These are phyloP conservation scores for Pharus latifolius DNA, from an alignment of 176 grass and related monocot species.

Conservation along the genomic window DNA sequence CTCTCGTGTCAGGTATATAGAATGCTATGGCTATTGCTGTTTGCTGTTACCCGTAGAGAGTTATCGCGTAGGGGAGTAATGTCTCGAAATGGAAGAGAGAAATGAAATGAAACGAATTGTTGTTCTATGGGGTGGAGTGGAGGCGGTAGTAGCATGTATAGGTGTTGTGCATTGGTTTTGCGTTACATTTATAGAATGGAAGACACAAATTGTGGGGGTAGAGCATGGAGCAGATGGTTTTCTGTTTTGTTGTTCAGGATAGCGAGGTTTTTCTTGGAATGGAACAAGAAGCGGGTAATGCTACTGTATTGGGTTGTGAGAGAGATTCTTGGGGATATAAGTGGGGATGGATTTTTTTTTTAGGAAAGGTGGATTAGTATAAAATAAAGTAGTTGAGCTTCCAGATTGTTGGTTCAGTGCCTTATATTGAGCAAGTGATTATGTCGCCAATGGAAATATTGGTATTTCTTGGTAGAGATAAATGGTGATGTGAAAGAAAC, in stretches of 20 bases:
- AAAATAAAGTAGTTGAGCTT: too few species aligned
- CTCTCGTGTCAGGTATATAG: constrained; percentile 32
- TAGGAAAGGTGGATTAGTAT: neutral
- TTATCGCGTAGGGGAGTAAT: neutral
- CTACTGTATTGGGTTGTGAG: neutral
- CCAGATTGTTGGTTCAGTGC: too few species aligned
- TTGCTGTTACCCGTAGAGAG: neutral
- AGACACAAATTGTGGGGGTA: neutral
- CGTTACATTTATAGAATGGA: neutral
- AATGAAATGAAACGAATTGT: neutral
- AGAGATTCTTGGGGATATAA: neutral
- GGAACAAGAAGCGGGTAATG: neutral
- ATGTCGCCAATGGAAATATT: neutral
- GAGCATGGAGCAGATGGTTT: neutral
- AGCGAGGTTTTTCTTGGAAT: neutral
- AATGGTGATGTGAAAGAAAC: neutral
- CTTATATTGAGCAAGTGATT: neutral
- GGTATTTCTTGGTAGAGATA: neutral
- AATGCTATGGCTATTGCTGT: neutral
- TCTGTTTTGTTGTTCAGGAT: neutral
- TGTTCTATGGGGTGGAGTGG: neutral
- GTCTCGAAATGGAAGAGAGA: too few species aligned
- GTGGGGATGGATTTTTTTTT: neutral
- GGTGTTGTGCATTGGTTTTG: neutral
- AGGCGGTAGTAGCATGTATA: neutral